Conservation (phyloP, 129 eudicot species). For the carrot (Daucus carota) region DNA sequence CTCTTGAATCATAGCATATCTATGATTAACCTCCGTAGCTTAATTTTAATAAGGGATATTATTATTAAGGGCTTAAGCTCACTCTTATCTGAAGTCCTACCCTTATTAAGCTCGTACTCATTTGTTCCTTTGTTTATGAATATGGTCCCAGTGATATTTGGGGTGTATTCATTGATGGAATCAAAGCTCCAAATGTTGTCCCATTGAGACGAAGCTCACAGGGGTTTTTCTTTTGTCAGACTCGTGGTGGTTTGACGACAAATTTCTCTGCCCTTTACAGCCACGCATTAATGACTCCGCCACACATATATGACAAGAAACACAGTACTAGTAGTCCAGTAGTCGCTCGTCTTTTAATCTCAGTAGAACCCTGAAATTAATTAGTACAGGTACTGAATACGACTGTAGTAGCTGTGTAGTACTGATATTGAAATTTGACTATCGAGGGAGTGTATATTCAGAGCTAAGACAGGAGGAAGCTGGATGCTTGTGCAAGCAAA, state of each 20-base stretch:
- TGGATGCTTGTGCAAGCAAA: neutral
- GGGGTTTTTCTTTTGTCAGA: too few relatives aligned
- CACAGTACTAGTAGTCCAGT: neutral
- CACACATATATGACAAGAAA: neutral
- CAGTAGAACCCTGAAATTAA: neutral
- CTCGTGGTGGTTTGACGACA: too few relatives aligned
- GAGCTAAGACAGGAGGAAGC: too few relatives aligned
- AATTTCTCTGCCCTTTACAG: too few relatives aligned
- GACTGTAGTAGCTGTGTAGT: neutral
- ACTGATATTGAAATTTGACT: neutral
- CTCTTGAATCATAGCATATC: neutral
- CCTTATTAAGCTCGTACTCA: neutral
- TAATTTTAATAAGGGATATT: too few relatives aligned
- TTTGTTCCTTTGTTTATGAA: neutral
- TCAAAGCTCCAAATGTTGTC: neutral
- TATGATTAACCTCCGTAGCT: neutral
- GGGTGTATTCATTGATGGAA: neutral
- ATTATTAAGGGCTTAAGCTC: neutral
- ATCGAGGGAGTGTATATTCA: neutral
- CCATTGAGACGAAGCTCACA: too few relatives aligned
- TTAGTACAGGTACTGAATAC: too few relatives aligned
- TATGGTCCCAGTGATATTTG: neutral
- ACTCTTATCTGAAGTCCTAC: neutral
- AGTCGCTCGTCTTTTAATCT: neutral
- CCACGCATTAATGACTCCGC: neutral